These are phyloP conservation scores for Tetragonia tetragonoides DNA, from an alignment of 148 eudicot genomes.

Conservation along the genomic window DNA sequence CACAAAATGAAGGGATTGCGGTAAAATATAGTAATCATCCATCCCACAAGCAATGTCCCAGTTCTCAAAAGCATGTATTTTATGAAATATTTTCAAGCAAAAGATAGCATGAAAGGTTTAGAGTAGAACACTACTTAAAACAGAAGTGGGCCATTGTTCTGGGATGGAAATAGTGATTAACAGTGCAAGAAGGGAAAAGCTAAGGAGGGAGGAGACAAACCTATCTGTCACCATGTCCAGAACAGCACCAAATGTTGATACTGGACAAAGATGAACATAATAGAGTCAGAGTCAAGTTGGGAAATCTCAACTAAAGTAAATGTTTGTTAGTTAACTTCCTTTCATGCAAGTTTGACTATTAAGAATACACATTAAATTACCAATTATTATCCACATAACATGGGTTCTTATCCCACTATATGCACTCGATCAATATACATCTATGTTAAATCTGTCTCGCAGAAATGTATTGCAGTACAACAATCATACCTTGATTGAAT, in stretches of 20 bases:
- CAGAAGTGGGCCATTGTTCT: too few relatives aligned
- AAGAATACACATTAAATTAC: neutral
- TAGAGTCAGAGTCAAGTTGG: conserved; percentile 11
- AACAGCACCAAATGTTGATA: conserved; percentile 91
- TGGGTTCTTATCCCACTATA: neutral
- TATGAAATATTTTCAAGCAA: neutral
- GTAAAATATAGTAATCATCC: neutral
- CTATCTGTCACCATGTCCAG: conserved; percentile 95
- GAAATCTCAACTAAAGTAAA: neutral
- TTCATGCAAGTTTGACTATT: neutral
- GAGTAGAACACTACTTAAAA: neutral
- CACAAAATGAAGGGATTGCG: neutral
- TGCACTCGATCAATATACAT: neutral
- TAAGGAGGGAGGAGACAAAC: conserved; percentile 31
- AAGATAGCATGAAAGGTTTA: neutral
- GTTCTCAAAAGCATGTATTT: conserved; percentile 1
- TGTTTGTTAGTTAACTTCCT: neutral
- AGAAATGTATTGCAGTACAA: neutral
- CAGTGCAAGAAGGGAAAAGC: neutral
- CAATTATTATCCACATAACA: neutral
- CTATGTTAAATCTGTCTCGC: neutral
- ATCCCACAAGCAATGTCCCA: neutral
- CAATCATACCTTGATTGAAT: conserved; percentile 77
- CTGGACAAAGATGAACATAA: conserved; percentile 32
- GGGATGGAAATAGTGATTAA: neutral